Base-by-base conservation (phyloP, 164 flowering plant species). In the Umbilicus rupestris region DNA sequence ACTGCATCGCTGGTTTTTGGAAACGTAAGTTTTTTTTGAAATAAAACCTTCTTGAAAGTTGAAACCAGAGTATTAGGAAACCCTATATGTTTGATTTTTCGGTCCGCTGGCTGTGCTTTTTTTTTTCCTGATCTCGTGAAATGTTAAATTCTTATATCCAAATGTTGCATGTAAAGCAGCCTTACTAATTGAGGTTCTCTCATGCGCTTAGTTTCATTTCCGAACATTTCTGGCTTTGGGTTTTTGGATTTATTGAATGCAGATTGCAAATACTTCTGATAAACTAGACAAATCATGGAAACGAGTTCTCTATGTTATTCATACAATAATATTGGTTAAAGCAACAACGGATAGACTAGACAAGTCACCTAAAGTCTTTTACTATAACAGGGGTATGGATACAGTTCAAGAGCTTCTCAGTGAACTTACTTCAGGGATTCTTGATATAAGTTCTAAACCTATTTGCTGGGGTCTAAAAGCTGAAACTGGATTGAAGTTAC, bases 1-100 rank as follows among this genome's bases (percentile, higher is more conserved):
- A 22, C 74, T 87, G 73, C 96, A 84, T 66, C 74, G 62, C 45
- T 89, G 96, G 96, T 86, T 86, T 71, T 72, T 89, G 50, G 30
- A 66, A 45, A 86, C 86, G 96, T 87, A 74, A 82, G 93, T 63
- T 60, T 49, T 1, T 50, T 66, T 65, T 19, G 65, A 31, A n/a
- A 67, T 62, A 8, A 39, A 14, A n/a, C 44, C 10, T 0, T 65
- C 19, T 29, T 55, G 26, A 16, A 50, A 9, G n/a, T n/a, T 50
- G 57, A 16, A 50, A 50, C n/a, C n/a, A n/a, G n/a, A n/a, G n/a
- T 44, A 44, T 17, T 44, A 2, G 47, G 47, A 44, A 44, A 16
- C 1, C 4, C 19, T 17, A 44, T 15, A 4, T 15, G 3, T 1
- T 35, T 3, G 0, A 35, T 35, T 35, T 35, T 35, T 5, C 37